Conservation (phyloP, 306 rosid species). For the Prinsepia uniflora region DNA sequence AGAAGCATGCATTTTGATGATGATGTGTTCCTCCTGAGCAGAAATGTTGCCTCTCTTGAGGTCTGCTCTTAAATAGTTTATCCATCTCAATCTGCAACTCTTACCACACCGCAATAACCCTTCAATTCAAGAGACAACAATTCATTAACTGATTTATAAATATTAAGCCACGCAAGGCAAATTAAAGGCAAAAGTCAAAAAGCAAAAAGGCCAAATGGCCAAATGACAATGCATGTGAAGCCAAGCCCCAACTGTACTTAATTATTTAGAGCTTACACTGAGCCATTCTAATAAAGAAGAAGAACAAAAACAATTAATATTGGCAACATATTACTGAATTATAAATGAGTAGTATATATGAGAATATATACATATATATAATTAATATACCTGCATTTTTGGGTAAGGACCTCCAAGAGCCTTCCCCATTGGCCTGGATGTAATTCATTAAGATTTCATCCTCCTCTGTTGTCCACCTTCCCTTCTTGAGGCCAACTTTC, state of each 20-base stretch:
- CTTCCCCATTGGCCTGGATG: conserved; percentile 73
- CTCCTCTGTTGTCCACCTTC: conserved; percentile 81
- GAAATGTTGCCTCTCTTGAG: conserved; percentile 69
- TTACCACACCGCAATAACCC: conserved; percentile 78
- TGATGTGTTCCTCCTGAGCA: conserved; percentile 51
- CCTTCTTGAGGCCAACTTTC: conserved; percentile 75
- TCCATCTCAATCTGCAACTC: conserved; percentile 85
- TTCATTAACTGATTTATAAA: too few species aligned
- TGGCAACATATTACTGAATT: too few species aligned
- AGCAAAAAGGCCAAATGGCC: too few species aligned
- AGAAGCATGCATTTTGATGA: conserved; percentile 56
- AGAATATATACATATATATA: too few species aligned
- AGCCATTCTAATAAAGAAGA: too few species aligned
- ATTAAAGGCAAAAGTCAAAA: too few species aligned
- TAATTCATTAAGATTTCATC: conserved; percentile 53
- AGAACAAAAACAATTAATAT: too few species aligned
- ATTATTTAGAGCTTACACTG: too few species aligned
- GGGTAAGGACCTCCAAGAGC: conserved; percentile 86
- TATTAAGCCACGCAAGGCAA: too few species aligned
- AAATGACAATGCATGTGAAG: too few species aligned
- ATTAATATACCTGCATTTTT: conserved; percentile 62
- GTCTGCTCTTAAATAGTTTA: conserved; percentile 67
- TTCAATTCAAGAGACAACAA: not conserved
- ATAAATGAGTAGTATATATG: too few species aligned
- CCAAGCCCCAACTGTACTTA: too few species aligned